Evolutionary conservation across 805 yeast genomes (phyloP), one percentile per base, ranked within the genome.

Genomic region (Lipomyces spencermartinsiae): DNA sequence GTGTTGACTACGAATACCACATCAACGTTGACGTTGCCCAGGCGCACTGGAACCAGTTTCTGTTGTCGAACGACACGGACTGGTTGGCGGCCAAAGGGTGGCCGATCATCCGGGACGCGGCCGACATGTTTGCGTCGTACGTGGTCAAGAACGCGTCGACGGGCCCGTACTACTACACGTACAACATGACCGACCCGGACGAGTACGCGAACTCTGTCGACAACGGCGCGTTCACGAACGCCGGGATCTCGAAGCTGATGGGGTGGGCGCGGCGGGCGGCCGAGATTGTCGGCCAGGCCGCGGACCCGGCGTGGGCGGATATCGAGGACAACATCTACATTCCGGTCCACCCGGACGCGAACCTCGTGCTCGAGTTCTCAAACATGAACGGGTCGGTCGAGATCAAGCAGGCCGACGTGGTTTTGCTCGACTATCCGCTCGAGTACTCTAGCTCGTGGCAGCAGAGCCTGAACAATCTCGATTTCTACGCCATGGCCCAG

Each of bases 341-440:
- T 25, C 96, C 97, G 0, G 78, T 78, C 19, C 84, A 91, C 0
- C 67, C 78, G 0, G 81, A 83, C 46, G 73, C 78, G 37, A 83
- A 85, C 54, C 83, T 92, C 59, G 87, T 93, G 1, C 78, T 91
- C 70, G 97, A 91, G 74, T 92, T 89, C 75, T 82, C 87, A 10
- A 90, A 88, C 0, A 92, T 91, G 97, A 87, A 89, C 73, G 85
- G 92, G 0, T 82, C 90, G 0, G 86, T 88, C 0, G 86, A 81
- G 4, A 86, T 91, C 62, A 92, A 91, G 73, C 97, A 91, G 75
- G 97, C 97, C 0, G 97, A 91, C 79, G 95, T 91, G 34, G 86
- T 89, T 4, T 79, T 91, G 81, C 82, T 91, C 69, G 85, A 90
- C 0, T 91, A 87, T 74, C 94, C 94, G 0, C 80, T 91, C 54